A percentile compares a stretch with the other conserved stretches of the same genome.
Conservation (phyloP, 1,284 basidiomycete species). For the Cutaneotrichosporon cavernicola region DNA sequence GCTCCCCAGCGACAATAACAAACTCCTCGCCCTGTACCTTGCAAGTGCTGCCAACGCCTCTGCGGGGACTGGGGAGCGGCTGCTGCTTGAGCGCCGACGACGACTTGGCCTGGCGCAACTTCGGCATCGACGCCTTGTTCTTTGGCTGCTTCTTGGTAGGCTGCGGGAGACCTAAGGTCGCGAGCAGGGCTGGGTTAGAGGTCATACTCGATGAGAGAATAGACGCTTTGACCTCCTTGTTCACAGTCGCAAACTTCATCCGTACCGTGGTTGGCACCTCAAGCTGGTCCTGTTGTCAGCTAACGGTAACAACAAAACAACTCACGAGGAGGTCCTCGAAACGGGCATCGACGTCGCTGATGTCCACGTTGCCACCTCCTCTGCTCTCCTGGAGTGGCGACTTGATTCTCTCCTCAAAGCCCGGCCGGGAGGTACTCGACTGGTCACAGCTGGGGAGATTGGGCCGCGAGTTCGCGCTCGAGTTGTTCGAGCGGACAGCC, state of each 20-base stretch:
- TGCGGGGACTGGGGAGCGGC: constrained; percentile 22
- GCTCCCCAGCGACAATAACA: constrained; percentile 33
- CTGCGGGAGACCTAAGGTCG: constrained; percentile 39
- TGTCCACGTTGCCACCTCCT: constrained; percentile 9
- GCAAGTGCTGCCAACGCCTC: constrained; percentile 18
- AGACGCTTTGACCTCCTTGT: constrained; percentile 43
- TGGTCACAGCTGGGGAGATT: constrained; percentile 18
- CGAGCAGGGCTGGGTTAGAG: constrained; percentile 44
- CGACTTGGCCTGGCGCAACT: constrained; percentile 46
- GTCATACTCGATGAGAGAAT: constrained; percentile 43
- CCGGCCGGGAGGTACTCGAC: constrained; percentile 1
- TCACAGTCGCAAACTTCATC: constrained; percentile 45
- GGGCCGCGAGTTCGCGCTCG: constrained; percentile 17
- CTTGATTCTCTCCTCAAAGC: constrained; percentile 22
- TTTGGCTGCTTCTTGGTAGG: constrained; percentile 29
- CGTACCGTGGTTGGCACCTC: constrained; percentile 46
- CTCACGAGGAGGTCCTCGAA: constrained; percentile 46
- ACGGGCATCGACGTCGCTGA: constrained; percentile 38
- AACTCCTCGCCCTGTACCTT: constrained; percentile 32
- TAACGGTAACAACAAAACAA: not conserved
- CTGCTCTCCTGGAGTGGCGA: constrained; percentile 23
- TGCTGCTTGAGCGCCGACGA: constrained; percentile 25
- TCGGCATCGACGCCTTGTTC: constrained; percentile 41
- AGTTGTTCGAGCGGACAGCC: constrained; percentile 14
- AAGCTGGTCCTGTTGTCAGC: constrained; percentile 38